Conservation (phyloP, 345 rosid species). For the Salix dunnii region DNA sequence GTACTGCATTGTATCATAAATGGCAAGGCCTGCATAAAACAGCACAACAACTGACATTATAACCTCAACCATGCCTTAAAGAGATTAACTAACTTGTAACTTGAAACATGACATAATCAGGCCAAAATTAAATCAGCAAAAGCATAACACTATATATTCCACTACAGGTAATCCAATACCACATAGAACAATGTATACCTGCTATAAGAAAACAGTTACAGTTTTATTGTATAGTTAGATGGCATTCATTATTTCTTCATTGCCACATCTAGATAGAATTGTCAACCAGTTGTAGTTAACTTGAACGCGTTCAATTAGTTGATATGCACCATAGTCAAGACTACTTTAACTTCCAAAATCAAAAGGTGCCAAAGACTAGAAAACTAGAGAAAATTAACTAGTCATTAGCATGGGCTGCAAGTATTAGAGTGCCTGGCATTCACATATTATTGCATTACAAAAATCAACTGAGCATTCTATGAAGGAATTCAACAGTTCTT, state of each 20-base stretch:
- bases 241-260: neutral
- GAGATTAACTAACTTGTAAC: neutral
- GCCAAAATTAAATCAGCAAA: neutral
- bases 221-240: neutral
- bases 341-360: neutral
- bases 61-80: neutral
- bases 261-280: neutral
- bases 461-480: neutral
- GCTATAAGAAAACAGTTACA: neutral
- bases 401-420: neutral
- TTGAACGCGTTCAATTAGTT: neutral
- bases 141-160: neutral
- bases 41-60: neutral
- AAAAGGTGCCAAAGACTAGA: neutral
- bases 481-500: neutral
- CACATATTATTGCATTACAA: neutral
- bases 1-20: conserved; percentile 96
- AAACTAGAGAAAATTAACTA: neutral
- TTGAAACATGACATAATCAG: neutral
- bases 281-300: neutral
- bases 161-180: neutral
- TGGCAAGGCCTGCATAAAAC: conserved; percentile 73
- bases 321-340: neutral
- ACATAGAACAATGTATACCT: neutral
- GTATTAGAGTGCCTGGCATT: neutral